These are phyloP conservation scores for Nicotiana sylvestris DNA, from an alignment of 257 asterid species.

Conservation along the genomic window DNA sequence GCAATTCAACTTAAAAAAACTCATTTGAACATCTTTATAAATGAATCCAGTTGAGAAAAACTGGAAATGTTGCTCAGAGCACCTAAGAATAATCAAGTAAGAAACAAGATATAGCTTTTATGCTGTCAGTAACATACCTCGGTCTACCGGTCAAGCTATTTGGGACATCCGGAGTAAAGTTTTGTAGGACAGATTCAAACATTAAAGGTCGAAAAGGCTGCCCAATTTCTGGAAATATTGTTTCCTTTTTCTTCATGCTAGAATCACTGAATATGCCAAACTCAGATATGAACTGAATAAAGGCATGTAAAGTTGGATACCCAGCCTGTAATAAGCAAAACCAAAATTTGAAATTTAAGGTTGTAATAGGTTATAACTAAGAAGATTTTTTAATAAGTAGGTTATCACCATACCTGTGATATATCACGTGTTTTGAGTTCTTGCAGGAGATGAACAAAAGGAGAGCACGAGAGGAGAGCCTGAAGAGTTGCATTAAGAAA, in stretches of 20 bases:
- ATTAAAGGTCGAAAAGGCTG: slow-evolving; percentile 63
- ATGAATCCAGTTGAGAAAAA: neutral
- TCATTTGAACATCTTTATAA: neutral
- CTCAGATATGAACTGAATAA: slow-evolving; percentile 70
- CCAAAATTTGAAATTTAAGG: slow-evolving; percentile 6
- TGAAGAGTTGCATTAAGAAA: slow-evolving; percentile 78
- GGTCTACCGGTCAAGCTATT: slow-evolving; percentile 71
- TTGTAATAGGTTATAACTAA: neutral
- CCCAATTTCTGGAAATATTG: slow-evolving; percentile 45
- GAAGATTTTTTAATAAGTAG: neutral
- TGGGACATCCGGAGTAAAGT: slow-evolving; percentile 67
- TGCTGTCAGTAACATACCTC: slow-evolving; percentile 38
- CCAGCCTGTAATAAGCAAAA: slow-evolving; percentile 46
- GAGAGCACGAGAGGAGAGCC: slow-evolving; percentile 73
- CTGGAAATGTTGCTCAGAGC: neutral
- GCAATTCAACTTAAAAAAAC: neutral
- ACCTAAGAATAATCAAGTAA: slow-evolving; percentile 9
- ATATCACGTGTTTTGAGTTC: slow-evolving; percentile 51
- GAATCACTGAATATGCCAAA: slow-evolving; percentile 47
- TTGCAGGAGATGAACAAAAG: slow-evolving; percentile 56
- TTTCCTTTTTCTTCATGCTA: slow-evolving; percentile 42
- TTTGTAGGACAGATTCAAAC: slow-evolving; percentile 65
- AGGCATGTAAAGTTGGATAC: slow-evolving; percentile 71
- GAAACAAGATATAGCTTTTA: slow-evolving; percentile 11
- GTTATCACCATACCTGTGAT: slow-evolving; percentile 46